Evolutionary conservation across 148 eudicot genomes (phyloP).

Genomic region (Camellia lanceoleosa): DNA sequence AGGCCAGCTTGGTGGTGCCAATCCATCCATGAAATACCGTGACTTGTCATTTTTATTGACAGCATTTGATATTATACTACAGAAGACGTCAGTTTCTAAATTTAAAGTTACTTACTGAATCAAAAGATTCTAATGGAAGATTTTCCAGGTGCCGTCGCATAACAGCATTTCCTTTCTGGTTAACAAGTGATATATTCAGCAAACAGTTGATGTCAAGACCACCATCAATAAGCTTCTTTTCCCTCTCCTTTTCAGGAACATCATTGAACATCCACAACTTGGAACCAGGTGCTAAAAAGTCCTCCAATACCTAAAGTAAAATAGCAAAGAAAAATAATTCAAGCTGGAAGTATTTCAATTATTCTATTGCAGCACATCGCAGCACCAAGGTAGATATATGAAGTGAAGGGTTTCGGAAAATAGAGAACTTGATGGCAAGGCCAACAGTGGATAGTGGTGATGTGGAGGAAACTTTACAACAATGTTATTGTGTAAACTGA

Average conservation of each 20-base stretch:
- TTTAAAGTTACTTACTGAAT: slow-evolving; percentile 40
- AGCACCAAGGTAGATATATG: slow-evolving; percentile 1
- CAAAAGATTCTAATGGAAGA: slow-evolving; percentile 56
- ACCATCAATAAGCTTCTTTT: slow-evolving; percentile 57
- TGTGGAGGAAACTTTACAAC: background rate
- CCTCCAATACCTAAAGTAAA: slow-evolving; percentile 51
- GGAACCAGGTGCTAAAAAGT: slow-evolving; percentile 49
- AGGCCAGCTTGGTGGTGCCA: slow-evolving; percentile 7
- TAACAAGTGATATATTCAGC: slow-evolving; percentile 39
- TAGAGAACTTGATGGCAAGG: slow-evolving; percentile 6
- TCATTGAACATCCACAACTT: slow-evolving; percentile 69
- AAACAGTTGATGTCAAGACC: slow-evolving; percentile 45
- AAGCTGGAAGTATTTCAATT: slow-evolving; percentile 8
- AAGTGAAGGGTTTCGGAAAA: background rate
- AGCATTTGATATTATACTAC: background rate
- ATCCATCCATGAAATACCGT: background rate
- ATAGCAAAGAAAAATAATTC: background rate
- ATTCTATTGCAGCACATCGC: slow-evolving; percentile 14
- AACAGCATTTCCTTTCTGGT: slow-evolving; percentile 65
- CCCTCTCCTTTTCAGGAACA: slow-evolving; percentile 51
- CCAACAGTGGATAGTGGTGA: background rate
- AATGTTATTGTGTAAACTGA: slow-evolving; percentile 9
- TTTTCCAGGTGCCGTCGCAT: slow-evolving; percentile 58
- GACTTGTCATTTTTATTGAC: background rate
- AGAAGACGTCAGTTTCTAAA: background rate